These are phyloP conservation scores for Rhytidhysteron rufulum DNA, from an alignment of 2,329 filamentous ascomycete genomes.

Conservation along the genomic window DNA sequence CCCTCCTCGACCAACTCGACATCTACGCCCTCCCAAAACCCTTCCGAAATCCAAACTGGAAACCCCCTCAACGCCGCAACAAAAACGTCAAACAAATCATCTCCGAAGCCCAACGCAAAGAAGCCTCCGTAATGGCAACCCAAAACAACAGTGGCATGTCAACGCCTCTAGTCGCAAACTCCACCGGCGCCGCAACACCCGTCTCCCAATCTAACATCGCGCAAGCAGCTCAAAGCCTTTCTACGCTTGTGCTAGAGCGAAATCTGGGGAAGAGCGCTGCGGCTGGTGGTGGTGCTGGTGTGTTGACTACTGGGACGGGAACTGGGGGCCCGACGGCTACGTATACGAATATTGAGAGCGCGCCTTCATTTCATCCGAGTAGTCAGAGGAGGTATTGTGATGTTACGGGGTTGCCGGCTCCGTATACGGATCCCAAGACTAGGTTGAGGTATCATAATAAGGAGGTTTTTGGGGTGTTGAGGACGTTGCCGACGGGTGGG, in stretches of 20 bases:
- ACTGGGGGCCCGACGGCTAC: conserved; percentile 64
- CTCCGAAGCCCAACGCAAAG: conserved; percentile 79
- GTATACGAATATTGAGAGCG: conserved; percentile 95
- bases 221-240: conserved; percentile 83
- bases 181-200: conserved; percentile 33
- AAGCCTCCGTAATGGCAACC: conserved; percentile 83
- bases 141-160: conserved; percentile 76
- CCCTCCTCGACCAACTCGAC: conserved; percentile 86
- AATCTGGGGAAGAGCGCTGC: conserved; percentile 47
- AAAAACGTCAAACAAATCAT: conserved; percentile 98
- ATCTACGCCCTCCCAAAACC: conserved; percentile 80
- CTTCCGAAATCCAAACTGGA: conserved; percentile 89
- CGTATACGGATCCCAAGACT: conserved; percentile 93
- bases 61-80: conserved; percentile 90
- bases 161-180: conserved; percentile 51
- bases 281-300: conserved; percentile 14
- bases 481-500: conserved; percentile 73
- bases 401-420: conserved; percentile 85
- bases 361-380: conserved; percentile 74
- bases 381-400: conserved; percentile 92
- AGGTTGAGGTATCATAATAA: conserved; percentile 87
- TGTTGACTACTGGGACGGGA: too few relatives aligned
- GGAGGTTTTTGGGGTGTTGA: conserved; percentile 83
- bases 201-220: conserved; percentile 67
- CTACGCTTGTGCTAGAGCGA: conserved; percentile 84